Evolutionary conservation across 2,329 filamentous ascomycete genomes (phyloP).

Genomic region (Xylaria polymorpha): DNA sequence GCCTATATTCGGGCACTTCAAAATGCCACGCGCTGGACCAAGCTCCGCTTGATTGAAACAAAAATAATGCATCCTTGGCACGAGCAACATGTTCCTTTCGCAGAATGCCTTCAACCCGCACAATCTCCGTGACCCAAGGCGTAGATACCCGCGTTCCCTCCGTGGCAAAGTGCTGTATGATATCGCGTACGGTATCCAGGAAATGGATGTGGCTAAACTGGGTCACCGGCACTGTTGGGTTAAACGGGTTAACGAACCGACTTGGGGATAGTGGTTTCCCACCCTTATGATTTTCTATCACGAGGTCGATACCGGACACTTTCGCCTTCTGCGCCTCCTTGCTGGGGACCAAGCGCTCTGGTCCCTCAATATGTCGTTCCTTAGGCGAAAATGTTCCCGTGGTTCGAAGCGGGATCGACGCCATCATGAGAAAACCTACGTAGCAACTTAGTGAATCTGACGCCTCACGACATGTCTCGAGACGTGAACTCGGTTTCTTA

Average conservation of each 20-base stretch:
- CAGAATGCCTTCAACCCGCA: neutral
- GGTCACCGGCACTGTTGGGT: neutral
- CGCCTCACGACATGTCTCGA: neutral
- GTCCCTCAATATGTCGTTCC: neutral
- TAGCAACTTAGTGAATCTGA: neutral
- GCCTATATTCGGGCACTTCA: conserved; percentile 12
- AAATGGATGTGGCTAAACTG: neutral
- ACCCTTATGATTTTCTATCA: rapidly evolving
- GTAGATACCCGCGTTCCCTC: neutral
- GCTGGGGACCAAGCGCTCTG: neutral
- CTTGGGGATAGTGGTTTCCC: neutral
- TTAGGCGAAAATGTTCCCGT: neutral
- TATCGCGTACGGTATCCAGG: neutral
- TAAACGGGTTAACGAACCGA: neutral
- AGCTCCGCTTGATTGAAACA: neutral
- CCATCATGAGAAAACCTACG: conserved; percentile 25
- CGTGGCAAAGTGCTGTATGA: neutral
- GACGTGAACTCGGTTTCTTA: conserved; percentile 1
- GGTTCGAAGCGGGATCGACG: conserved; percentile 1
- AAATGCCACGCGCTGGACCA: conserved; percentile 10
- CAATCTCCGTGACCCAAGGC: conserved; percentile 7
- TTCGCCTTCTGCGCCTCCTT: neutral
- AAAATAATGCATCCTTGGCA: neutral
- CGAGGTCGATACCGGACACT: neutral
- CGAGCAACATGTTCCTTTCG: neutral